phyloP scores from a whole-genome alignment of 495 filamentous ascomycete species.

The Chaetomium tenue region DNA sequence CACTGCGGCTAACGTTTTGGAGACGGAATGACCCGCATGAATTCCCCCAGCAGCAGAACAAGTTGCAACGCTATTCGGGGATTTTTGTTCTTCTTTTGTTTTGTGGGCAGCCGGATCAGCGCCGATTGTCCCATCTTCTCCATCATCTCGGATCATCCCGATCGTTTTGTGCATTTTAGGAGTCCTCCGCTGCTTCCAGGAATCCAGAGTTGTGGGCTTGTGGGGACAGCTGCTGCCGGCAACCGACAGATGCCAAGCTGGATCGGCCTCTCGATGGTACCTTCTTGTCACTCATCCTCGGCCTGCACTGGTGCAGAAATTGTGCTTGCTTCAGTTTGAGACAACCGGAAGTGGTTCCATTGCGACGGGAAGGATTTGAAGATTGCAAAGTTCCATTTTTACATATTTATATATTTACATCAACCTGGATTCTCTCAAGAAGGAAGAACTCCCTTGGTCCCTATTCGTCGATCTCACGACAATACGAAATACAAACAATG shows the following conservation, averaged over 20 bases:
- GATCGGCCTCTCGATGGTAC: not conserved
- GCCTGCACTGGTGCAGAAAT: not conserved
- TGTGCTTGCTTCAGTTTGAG: not conserved
- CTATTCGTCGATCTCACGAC: too few relatives aligned
- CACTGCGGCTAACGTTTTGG: too few relatives aligned
- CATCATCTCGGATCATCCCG: not conserved
- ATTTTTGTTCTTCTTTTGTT: not conserved
- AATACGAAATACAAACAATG: too few relatives aligned
- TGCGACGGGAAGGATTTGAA: not conserved
- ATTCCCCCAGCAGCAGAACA: not conserved
- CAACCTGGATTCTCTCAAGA: not conserved
- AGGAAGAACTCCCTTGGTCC: too few relatives aligned
- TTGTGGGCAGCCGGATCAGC: not conserved
- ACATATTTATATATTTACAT: too few relatives aligned
- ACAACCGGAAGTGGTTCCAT: too few relatives aligned
- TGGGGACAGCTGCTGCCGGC: conserved; percentile 7
- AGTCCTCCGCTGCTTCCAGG: not conserved
- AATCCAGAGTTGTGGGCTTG: not conserved
- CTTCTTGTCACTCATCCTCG: not conserved
- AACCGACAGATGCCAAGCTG: conserved; percentile 1
- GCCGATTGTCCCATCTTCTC: not conserved
- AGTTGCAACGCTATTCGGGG: not conserved
- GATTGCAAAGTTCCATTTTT: not conserved
- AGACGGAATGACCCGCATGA: not conserved
- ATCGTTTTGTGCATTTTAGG: not conserved